Percentiles rank a stretch among this genome's conserved stretches.
These are phyloP conservation scores for Alternaria longipes DNA, from an alignment of 2,329 filamentous ascomycete species.

Conservation along the genomic window DNA sequence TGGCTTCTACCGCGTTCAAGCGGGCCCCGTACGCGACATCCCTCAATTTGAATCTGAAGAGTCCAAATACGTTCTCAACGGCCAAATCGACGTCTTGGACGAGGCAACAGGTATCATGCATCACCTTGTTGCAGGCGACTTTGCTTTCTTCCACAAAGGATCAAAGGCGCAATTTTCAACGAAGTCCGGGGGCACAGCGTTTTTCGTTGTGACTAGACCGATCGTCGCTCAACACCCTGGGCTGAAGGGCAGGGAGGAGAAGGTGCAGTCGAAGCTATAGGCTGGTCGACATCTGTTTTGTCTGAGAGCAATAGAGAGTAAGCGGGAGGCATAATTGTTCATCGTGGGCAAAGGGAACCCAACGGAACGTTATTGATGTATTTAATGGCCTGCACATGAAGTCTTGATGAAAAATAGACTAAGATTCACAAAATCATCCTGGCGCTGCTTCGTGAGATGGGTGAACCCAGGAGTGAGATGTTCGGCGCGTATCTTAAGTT, in stretches of 20 bases:
- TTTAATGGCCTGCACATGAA: not conserved
- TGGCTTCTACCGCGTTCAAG: constrained; percentile 38
- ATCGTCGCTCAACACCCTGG: constrained; percentile 30
- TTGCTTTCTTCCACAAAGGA: constrained; percentile 39
- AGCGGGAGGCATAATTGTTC: not conserved
- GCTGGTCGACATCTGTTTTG: not conserved
- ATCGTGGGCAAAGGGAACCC: not conserved
- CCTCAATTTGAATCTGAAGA: constrained; percentile 37
- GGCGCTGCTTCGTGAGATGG: not conserved
- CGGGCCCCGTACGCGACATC: constrained; percentile 31
- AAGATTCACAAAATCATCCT: not conserved
- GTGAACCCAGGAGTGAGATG: not conserved
- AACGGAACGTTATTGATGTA: not conserved
- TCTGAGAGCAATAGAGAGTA: not conserved
- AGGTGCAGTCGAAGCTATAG: constrained; percentile 23
- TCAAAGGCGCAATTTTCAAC: constrained; percentile 36
- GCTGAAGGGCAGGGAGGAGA: constrained; percentile 32
- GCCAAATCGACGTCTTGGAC: constrained; percentile 38
- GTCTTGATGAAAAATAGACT: not conserved
- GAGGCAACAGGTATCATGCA: constrained; percentile 37
- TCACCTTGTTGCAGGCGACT: constrained; percentile 37
- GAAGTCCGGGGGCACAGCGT: constrained; percentile 33
- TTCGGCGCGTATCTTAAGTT: not conserved
- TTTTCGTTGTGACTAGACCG: constrained; percentile 36
- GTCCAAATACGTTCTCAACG: constrained; percentile 37